A percentile compares a stretch with the other conserved stretches of the same genome.
These are phyloP conservation scores for Triticum turgidum DNA, from an alignment of 176 grass and related monocot genomes.

Conservation along the genomic window DNA sequence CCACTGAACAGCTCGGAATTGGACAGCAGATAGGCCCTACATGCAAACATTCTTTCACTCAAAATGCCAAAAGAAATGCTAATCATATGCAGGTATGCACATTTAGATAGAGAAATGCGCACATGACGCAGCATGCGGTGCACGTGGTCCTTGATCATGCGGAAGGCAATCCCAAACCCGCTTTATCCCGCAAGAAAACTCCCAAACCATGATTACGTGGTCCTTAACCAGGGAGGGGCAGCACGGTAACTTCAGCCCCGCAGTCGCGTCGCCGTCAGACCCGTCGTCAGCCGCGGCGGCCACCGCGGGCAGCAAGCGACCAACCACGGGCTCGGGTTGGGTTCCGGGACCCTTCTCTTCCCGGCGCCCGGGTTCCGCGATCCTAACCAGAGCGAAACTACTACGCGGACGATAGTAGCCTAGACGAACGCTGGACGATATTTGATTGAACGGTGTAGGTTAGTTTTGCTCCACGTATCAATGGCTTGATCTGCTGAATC, in stretches of 20 bases:
- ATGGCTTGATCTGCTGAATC: too few relatives aligned
- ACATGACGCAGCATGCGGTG: background rate
- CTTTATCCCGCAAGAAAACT: background rate
- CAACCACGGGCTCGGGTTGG: background rate
- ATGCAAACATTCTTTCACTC: background rate
- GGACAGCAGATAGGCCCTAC: background rate
- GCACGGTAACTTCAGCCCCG: background rate
- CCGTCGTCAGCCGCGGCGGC: background rate
- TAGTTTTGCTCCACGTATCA: too few relatives aligned
- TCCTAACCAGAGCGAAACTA: slow-evolving; percentile 8
- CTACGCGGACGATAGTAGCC: too few relatives aligned
- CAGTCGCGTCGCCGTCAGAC: slow-evolving; percentile 25
- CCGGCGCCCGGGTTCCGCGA: background rate
- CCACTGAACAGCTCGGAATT: too few relatives aligned
- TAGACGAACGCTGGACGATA: too few relatives aligned
- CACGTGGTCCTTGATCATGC: slow-evolving; percentile 23
- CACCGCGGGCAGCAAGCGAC: background rate
- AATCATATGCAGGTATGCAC: background rate
- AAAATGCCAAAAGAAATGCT: background rate
- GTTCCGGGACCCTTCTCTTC: background rate
- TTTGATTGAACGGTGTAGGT: too few relatives aligned
- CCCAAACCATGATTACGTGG: background rate
- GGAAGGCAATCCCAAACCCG: background rate
- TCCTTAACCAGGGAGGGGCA: slow-evolving; percentile 16
- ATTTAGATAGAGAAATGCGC: background rate